Base-by-base conservation (phyloP, 2,329 filamentous ascomycete genomes). In the Cadophora gregata region DNA sequence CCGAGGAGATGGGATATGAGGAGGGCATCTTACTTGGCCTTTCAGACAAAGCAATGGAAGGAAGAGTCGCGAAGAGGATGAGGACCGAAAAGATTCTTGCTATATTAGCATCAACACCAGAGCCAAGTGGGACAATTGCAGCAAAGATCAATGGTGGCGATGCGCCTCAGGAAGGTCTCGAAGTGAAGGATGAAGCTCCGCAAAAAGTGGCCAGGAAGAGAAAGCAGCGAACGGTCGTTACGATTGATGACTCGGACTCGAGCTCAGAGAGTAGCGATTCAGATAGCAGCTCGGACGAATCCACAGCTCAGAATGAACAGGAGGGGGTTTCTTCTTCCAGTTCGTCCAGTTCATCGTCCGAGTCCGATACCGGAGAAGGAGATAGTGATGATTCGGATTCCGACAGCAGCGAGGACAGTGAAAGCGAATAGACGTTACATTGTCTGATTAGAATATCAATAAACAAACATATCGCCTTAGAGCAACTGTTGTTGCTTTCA, bases 51-150 rank as follows among this genome's bases (percentile, higher is more conserved):
- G 80, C 81, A 50, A 82, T 89, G 77, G 82, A 84, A 67, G 79
- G 80, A 65, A 83, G 87, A 29, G 80, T 88, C 61, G 81, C 87
- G 55, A 89, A 88, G 80, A 85, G 88, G 63, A 88, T 89, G 81
- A 85, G 88, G 36, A 85, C 87, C 9, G 87, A 90, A 76, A 80
- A 82, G 69, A 81, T 90, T 33, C 71, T 87, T 38, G 82, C 83
- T 36, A 83, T 86, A 72, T 78, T 90, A 25, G 69, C 67, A 47
- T 64, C 69, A 24, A 66, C 63, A n/a, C 65, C 67, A 36, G 65
- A 63, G 16, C 24, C 14, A 16, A 69, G 16, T 60, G 56, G 58
- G 24, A 21, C 33, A 38, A 24, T 31, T 51, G 19, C 36, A 38
- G 51, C n/a, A 16, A 67, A 64, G 42, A 65, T 59, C 36, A 56